Conservation (phyloP, 1,139 yeast species). For the Komagataea norvegica region DNA sequence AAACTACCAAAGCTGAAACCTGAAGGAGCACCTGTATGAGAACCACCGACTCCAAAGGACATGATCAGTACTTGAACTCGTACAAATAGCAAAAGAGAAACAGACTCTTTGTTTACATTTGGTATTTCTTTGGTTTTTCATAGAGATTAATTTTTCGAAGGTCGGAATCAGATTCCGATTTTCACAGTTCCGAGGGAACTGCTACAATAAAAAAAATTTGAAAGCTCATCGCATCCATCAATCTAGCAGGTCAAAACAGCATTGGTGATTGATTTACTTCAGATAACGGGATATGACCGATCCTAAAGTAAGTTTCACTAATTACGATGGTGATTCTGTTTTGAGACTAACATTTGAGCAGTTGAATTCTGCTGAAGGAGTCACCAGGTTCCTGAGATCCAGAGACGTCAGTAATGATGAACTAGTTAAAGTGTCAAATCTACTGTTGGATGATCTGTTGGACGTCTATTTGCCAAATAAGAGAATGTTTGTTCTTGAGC, state of each 20-base stretch:
- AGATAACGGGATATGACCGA: background rate
- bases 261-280: too few relatives aligned
- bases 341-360: slow-evolving; percentile 1
- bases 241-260: too few relatives aligned
- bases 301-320: background rate
- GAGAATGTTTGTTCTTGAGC: slow-evolving; percentile 55
- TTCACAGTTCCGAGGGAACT: background rate
- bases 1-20: slow-evolving; percentile 1
- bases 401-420: slow-evolving; percentile 43
- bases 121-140: background rate
- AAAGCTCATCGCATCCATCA: slow-evolving; percentile 11
- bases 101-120: slow-evolving; percentile 3
- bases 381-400: slow-evolving; percentile 62
- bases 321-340: background rate
- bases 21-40: background rate
- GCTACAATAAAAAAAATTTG: slow-evolving; percentile 2
- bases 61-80: too few relatives aligned
- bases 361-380: slow-evolving; percentile 45
- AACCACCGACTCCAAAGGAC: slow-evolving; percentile 1
- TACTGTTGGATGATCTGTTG: slow-evolving; percentile 37
- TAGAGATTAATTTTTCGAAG: background rate
- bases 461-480: slow-evolving; percentile 57
- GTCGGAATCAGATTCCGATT: too few relatives aligned
- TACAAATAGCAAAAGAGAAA: background rate
- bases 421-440: slow-evolving; percentile 40